Base-by-base conservation (phyloP, 495 filamentous ascomycete genomes). In the Tuber melanosporum region DNA sequence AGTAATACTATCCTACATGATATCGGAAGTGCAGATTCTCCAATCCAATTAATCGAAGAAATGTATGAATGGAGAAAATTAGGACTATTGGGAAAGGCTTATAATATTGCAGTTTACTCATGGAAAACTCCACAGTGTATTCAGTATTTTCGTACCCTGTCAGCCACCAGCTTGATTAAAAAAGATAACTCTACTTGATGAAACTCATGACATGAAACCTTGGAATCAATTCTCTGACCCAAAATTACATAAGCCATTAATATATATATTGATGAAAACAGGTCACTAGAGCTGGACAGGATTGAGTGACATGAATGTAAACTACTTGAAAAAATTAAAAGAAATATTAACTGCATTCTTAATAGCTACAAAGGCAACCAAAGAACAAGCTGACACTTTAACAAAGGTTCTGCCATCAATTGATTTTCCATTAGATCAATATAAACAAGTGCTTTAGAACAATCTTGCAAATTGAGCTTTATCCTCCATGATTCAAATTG, bases 391-490 rank as follows among this genome's bases (percentile, higher is more conserved):
- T 0, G 26, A 44, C 1, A 66, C 46, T 22, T 43, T 74, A 17
- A 74, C 47, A 22, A 49, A 74, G n/a, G 32, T 74, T 0, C 43
- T 74, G 32, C 26, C 52, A 22, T 70, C 47, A 3, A 22, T 74
- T 15, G 8, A 74, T n/a, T 74, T 66, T 26, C 47, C 45, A 8
- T 32, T 66, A 0, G 41, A 19, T 17, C 45, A 46, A 46, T 62
- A n/a, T 8, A 70, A 73, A 15, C 4, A 32, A 8, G 44, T 42
- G 46, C 36, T 69, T 5, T 0, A 66, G 6, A 26, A 74, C 0
- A 66, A 66, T 10, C 19, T 20, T 43, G 26, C 3, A 0, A 52
- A 74, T 15, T 1, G 22, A 7, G 19, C 10, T 0, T 42, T 66
- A 22, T 69, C n/a, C 2, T 43, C 49, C 14, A 74, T 74, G 49